A percentile compares a stretch with the other conserved stretches of the same genome.
These are phyloP conservation scores for Hymenoscyphus infarciens DNA, from an alignment of 2,329 filamentous ascomycete genomes.

Conservation along the genomic window DNA sequence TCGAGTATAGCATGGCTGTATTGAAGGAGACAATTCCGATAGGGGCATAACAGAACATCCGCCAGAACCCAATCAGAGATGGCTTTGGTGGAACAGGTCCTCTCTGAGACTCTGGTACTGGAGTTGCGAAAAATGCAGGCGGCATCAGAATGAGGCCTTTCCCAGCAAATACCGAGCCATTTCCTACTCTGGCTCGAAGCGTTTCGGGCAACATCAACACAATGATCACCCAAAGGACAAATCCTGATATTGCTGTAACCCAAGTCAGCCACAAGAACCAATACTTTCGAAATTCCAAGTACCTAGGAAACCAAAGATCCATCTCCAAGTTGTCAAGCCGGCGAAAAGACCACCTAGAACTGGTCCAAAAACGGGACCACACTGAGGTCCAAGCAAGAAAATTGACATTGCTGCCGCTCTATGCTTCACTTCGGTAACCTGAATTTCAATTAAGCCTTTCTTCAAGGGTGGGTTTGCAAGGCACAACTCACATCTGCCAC, in stretches of 20 bases:
- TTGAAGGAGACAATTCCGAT: constrained; percentile 11
- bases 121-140: constrained; percentile 2
- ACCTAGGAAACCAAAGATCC: constrained; percentile 12
- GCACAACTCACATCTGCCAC: constrained; percentile 9
- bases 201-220: constrained; percentile 9
- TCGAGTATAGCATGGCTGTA: constrained; percentile 9
- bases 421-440: constrained; percentile 10
- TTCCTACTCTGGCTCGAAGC: constrained; percentile 8
- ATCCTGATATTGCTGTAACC: constrained; percentile 5
- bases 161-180: constrained; percentile 3
- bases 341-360: constrained; percentile 10
- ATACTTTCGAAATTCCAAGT: not conserved
- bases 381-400: constrained; percentile 10
- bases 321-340: constrained; percentile 9
- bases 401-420: constrained; percentile 12
- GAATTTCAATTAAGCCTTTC: not conserved
- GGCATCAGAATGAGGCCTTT: constrained; percentile 5
- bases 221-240: constrained; percentile 8
- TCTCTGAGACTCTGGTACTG: constrained; percentile 6
- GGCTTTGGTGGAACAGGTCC: constrained; percentile 8
- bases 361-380: constrained; percentile 6
- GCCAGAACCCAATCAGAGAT: constrained; percentile 8
- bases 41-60: constrained; percentile 9
- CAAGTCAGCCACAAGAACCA: not conserved
- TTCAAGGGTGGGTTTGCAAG: not conserved